Evolutionary conservation across 257 asterid genomes (phyloP).

Genomic region (Fraxinus americana): DNA sequence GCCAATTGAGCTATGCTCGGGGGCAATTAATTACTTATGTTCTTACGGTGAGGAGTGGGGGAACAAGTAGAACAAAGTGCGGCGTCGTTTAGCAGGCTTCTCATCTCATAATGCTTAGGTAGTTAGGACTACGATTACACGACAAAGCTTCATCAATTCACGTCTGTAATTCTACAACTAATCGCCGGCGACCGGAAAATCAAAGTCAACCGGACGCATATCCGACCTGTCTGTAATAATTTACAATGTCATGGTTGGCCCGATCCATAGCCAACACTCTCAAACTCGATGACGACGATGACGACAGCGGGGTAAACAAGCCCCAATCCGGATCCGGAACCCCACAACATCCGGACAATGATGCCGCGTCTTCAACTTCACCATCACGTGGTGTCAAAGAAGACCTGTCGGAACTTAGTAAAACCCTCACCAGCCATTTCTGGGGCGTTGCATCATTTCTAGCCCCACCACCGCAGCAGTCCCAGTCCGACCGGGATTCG

Average conservation of each 20-base stretch:
- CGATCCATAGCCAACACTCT: conserved; percentile 94
- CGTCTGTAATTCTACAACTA: neutral
- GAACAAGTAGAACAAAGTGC: neutral
- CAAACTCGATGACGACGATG: conserved; percentile 62
- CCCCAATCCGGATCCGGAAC: conserved; percentile 28
- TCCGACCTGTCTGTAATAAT: neutral
- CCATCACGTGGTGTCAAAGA: conserved; percentile 89
- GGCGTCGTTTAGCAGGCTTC: neutral
- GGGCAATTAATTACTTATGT: neutral
- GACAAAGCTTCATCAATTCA: neutral
- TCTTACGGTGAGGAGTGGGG: neutral
- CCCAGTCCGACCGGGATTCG: conserved; percentile 29
- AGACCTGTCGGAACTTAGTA: conserved; percentile 88
- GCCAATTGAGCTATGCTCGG: too few relatives aligned
- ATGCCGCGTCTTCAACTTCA: conserved; percentile 47
- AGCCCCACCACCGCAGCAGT: conserved; percentile 82
- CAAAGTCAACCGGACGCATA: neutral
- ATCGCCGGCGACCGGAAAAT: neutral
- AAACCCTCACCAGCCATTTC: conserved; percentile 84
- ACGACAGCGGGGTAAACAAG: conserved; percentile 21
- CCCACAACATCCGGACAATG: conserved; percentile 36
- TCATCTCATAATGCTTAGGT: neutral
- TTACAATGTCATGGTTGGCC: conserved; percentile 88
- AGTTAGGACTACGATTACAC: neutral
- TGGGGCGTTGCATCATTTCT: conserved; percentile 99